Conservation (phyloP, 2,329 filamentous ascomycete genomes). For the Escovopsis weberi region DNA sequence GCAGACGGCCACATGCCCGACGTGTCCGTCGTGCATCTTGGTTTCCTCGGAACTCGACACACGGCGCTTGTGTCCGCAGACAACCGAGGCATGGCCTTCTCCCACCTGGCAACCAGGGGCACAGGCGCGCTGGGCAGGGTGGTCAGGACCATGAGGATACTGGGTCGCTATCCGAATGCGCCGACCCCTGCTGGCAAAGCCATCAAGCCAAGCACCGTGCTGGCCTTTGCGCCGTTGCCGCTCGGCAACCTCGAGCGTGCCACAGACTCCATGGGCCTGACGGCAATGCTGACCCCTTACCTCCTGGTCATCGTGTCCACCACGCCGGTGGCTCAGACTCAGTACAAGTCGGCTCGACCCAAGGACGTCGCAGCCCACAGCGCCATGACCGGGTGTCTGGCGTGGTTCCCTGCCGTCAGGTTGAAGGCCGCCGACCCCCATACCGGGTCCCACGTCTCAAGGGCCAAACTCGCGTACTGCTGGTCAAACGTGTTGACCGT, state of each 20-base stretch:
- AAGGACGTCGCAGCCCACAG: conserved; percentile 85
- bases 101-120: conserved; percentile 83
- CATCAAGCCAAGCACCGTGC: conserved; percentile 83
- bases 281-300: conserved; percentile 91
- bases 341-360: conserved; percentile 82
- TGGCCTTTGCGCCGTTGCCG: conserved; percentile 80
- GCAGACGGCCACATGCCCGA: conserved; percentile 70
- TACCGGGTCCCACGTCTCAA: conserved; percentile 54
- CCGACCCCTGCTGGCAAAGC: conserved; percentile 47
- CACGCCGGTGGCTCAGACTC: conserved; percentile 87
- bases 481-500: conserved; percentile 98
- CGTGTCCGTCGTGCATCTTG: conserved; percentile 73
- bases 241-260: conserved; percentile 86
- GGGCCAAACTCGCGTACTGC: conserved; percentile 86
- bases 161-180: conserved; percentile 76
- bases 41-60: conserved; percentile 83
- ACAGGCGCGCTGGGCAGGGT: conserved; percentile 72
- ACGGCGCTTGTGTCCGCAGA: conserved; percentile 93
- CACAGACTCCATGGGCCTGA: conserved; percentile 77
- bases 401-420: conserved; percentile 95
- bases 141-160: conserved; percentile 78
- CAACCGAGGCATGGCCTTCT: conserved; percentile 93
- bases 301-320: conserved; percentile 93
- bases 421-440: conserved; percentile 61
- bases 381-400: conserved; percentile 81